Evolutionary conservation across 495 filamentous ascomycete genomes (phyloP), one percentile per base, ranked within the genome.

Genomic region (Penicillium cinerascens): DNA sequence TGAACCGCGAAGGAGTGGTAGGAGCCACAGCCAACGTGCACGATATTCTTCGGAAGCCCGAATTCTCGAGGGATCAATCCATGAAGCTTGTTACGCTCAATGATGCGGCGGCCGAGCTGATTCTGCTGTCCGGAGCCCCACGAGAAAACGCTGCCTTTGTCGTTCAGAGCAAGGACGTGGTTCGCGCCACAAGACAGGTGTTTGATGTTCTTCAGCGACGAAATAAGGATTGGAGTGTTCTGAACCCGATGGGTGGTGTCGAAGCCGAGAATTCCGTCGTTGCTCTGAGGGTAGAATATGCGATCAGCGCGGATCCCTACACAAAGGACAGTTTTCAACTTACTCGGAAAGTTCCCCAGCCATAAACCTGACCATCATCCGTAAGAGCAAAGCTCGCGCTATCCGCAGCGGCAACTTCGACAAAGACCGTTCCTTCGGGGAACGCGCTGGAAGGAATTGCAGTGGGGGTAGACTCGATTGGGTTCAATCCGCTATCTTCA

Each of bases 1-100:
- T 87, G 83, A 52, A 96, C 77, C 38, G 90, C 88, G 57, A 96
- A 84, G 37, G 75, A 77, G 70, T 85, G 82, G 63, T 80, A 80
- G 35, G 72, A 69, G 29, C 82, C 84, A 56, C 70, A 76, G 36
- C 67, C 75, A 41, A 87, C 77, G 40, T 74, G 67, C 8, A 69
- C 70, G 41, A 84, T 81, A 33, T 76, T 73, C 58, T 80, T 78
- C 27, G 84, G 81, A 17, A 88, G 74, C 21, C 84, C 85, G 54
- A 95, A 81, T 56, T 85, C 82, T 16, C 79, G 79, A 15, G 90
- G 90, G 42, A 77, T 74, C 16, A 93, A 78, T 4, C 83, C 83
- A 21, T 80, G 78, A 27, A 75, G 54, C 47, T 61, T 69, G 56
- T 71, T 74, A 49, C 77, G 70, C 56, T 84, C 81, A 52, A 84